Conservation (phyloP, 805 yeast species). For the Priceomyces fermenticarens region DNA sequence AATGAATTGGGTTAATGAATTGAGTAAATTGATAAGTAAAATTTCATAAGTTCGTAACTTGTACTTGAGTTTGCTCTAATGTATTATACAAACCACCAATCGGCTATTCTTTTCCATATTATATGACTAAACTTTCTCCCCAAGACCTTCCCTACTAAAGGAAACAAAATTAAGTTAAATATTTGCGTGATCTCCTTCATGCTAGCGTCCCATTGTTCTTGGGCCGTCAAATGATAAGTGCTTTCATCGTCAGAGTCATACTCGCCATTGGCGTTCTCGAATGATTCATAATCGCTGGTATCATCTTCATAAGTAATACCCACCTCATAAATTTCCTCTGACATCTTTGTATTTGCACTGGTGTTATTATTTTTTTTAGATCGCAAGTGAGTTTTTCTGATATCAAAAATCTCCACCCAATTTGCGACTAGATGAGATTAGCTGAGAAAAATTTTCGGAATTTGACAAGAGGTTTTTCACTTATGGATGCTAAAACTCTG, state of each 20-base stretch:
- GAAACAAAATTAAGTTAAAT: constrained; percentile 57
- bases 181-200: constrained; percentile 57
- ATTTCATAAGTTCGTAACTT: not conserved
- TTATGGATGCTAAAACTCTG: constrained; percentile 4
- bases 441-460: not conserved
- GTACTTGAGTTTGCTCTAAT: not conserved
- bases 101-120: constrained; percentile 34
- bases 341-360: not conserved
- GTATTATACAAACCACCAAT: constrained; percentile 26
- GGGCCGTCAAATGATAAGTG: constrained; percentile 43
- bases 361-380: not conserved
- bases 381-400: not conserved
- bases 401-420: not conserved
- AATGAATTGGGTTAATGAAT: too few relatives aligned
- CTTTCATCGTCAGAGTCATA: constrained; percentile 15
- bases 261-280: constrained; percentile 11
- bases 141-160: constrained; percentile 61
- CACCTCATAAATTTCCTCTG: not conserved
- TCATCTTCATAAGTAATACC: not conserved
- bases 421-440: constrained; percentile 1
- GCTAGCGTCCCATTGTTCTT: constrained; percentile 74
- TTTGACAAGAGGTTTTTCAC: not conserved
- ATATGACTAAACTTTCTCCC: constrained; percentile 59
- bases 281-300: constrained; percentile 6
- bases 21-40: too few relatives aligned